phyloP scores from a whole-genome alignment of 768 basidiomycete species.

The Austroboletus festivus region DNA sequence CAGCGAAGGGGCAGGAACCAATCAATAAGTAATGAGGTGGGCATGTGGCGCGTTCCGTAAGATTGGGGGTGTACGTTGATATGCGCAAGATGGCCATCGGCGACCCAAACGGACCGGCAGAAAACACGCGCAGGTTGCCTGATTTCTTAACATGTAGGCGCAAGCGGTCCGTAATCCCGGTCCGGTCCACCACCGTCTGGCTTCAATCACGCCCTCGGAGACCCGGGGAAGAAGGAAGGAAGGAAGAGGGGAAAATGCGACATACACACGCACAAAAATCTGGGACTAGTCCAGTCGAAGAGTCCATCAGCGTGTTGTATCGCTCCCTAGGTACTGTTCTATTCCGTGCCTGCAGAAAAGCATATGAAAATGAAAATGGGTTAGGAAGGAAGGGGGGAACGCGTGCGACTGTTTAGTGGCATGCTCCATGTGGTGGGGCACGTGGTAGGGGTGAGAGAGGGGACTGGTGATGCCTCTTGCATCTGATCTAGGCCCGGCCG shows the following conservation, averaged over 20 bases:
- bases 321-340: slow-evolving; percentile 6
- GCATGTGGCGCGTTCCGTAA: background rate
- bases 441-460: slow-evolving; percentile 6
- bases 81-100: background rate
- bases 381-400: background rate
- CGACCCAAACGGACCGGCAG: background rate
- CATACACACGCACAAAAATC: slow-evolving; percentile 9
- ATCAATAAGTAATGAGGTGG: background rate
- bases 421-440: slow-evolving; percentile 12
- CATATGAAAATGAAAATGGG: background rate
- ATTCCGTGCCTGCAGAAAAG: background rate
- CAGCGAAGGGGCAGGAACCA: background rate
- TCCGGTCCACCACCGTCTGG: background rate
- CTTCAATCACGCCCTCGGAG: slow-evolving; percentile 20
- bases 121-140: background rate
- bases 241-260: background rate
- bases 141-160: background rate
- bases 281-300: background rate
- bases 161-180: slow-evolving; percentile 1
- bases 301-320: background rate
- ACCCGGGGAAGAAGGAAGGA: slow-evolving; percentile 10
- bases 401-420: slow-evolving; percentile 10
- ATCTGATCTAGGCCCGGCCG: slow-evolving; percentile 1
- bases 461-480: too few species aligned
- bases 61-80: too few species aligned